phyloP scores from a whole-genome alignment of 805 yeast genomes.

The Myxozyma geophila region DNA sequence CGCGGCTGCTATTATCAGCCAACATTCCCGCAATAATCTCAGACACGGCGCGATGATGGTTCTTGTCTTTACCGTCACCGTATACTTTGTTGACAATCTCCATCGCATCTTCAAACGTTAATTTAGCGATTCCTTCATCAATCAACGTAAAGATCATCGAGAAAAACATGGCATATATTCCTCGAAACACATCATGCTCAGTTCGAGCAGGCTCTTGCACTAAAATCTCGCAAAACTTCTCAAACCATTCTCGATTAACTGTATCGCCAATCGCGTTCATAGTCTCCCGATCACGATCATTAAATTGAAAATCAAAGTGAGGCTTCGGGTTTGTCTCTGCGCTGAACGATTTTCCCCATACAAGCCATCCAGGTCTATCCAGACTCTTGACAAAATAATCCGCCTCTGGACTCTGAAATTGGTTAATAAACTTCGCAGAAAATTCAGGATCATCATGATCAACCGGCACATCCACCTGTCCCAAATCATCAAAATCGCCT shows the following conservation, averaged over 20 bases:
- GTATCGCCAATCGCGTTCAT: slow-evolving; percentile 48
- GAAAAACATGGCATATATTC: slow-evolving; percentile 64
- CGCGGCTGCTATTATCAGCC: slow-evolving; percentile 42
- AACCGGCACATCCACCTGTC: slow-evolving; percentile 49
- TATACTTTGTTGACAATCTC: slow-evolving; percentile 56
- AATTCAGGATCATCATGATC: slow-evolving; percentile 52
- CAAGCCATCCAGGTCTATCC: slow-evolving; percentile 67
- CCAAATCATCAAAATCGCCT: slow-evolving; percentile 46
- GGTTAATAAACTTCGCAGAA: slow-evolving; percentile 52
- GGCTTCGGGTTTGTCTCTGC: slow-evolving; percentile 40
- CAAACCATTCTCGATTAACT: slow-evolving; percentile 65
- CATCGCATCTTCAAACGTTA: slow-evolving; percentile 59
- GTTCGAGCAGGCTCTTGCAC: slow-evolving; percentile 57
- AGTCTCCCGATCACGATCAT: slow-evolving; percentile 44
- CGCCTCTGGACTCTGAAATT: slow-evolving; percentile 58
- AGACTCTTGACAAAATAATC: slow-evolving; percentile 62
- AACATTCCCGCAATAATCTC: slow-evolving; percentile 73
- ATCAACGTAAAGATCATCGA: slow-evolving; percentile 56
- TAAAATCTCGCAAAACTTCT: slow-evolving; percentile 54
- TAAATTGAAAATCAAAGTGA: slow-evolving; percentile 42
- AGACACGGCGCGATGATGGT: slow-evolving; percentile 72
- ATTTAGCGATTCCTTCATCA: slow-evolving; percentile 50
- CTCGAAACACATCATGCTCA: slow-evolving; percentile 67
- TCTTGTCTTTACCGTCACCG: slow-evolving; percentile 63
- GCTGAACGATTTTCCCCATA: slow-evolving; percentile 65